Evolutionary conservation across 2,329 filamentous ascomycete species (phyloP), one percentile per base, ranked within the genome.

Genomic region (Nemania diffusa): DNA sequence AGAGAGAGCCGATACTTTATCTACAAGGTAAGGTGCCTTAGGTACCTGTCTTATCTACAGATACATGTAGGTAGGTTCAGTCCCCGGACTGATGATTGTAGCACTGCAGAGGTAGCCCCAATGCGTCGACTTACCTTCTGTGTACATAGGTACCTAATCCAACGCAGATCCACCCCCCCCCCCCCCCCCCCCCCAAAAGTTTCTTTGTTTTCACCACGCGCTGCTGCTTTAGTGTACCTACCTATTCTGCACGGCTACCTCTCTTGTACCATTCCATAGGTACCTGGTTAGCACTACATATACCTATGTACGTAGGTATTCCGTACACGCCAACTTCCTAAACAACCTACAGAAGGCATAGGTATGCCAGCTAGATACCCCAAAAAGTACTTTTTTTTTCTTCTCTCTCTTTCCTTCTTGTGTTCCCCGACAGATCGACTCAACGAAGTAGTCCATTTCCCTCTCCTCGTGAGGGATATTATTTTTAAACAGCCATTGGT

Each of bases 41-140:
- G n/a, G n/a, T n/a, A n/a, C n/a, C n/a, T n/a, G n/a, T n/a, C n/a
- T n/a, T n/a, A n/a, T n/a, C n/a, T n/a, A n/a, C n/a, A n/a, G n/a
- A n/a, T n/a, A n/a, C n/a, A n/a, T n/a, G n/a, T n/a, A n/a, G n/a
- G n/a, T n/a, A n/a, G n/a, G n/a, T n/a, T n/a, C n/a, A n/a, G n/a
- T n/a, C 40, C 60, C 59, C 59, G 6, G 50, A 62, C 59, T 50
- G 51, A 32, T 37, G 20, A 32, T 32, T 48, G 60, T 57, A 58
- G 48, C 62, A 64, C 55, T 64, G 62, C 62, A 64, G n/a, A n/a
- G n/a, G 62, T 59, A 64, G 34, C 46, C 40, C 61, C 61, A n/a
- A 64, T 64, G 61, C 53, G 53, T 58, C 46, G 26, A 58, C 46
- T 37, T 9, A 34, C 32, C 32, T 34, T n/a, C n/a, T n/a, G n/a